phyloP scores from a whole-genome alignment of 2,329 filamentous ascomycete species.

The Penicillium palitans region DNA sequence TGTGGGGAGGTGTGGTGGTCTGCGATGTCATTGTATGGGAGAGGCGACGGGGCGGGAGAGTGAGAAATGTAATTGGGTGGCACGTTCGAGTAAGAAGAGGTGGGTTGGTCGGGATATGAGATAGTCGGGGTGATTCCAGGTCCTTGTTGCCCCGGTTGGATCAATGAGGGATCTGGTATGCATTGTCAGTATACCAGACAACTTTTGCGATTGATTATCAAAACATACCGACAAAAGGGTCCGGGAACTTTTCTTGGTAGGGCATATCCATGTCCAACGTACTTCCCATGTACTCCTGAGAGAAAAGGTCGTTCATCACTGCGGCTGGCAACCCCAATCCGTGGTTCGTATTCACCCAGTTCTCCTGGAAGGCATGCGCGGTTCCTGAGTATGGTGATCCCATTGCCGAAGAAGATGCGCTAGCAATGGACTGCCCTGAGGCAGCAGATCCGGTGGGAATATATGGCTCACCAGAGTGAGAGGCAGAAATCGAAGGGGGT shows the following conservation, averaged over 20 bases:
- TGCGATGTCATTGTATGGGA: constrained; percentile 32
- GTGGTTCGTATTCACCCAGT: constrained; percentile 57
- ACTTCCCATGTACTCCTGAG: constrained; percentile 52
- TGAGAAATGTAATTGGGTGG: constrained; percentile 33
- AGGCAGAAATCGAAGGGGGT: constrained; percentile 34
- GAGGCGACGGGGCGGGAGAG: constrained; percentile 41
- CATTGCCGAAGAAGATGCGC: constrained; percentile 64
- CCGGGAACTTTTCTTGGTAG: constrained; percentile 46
- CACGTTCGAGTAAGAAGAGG: constrained; percentile 27
- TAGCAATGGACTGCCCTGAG: constrained; percentile 58
- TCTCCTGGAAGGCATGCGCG: constrained; percentile 58
- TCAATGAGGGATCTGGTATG: constrained; percentile 57
- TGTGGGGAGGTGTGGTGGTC: constrained; percentile 32
- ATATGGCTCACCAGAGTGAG: constrained; percentile 40
- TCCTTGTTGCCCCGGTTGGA: constrained; percentile 51
- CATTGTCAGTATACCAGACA: constrained; percentile 7
- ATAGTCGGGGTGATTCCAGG: constrained; percentile 33
- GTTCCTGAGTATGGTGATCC: constrained; percentile 67
- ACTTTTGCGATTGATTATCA: neutral
- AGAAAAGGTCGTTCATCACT: constrained; percentile 60
- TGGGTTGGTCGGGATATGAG: constrained; percentile 37
- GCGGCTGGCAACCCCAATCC: constrained; percentile 64
- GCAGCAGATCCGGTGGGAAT: constrained; percentile 62
- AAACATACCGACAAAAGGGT: constrained; percentile 37
- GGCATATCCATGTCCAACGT: constrained; percentile 47